Evolutionary conservation across 805 yeast species (phyloP).

Genomic region (Kluyveromyces lactis): DNA sequence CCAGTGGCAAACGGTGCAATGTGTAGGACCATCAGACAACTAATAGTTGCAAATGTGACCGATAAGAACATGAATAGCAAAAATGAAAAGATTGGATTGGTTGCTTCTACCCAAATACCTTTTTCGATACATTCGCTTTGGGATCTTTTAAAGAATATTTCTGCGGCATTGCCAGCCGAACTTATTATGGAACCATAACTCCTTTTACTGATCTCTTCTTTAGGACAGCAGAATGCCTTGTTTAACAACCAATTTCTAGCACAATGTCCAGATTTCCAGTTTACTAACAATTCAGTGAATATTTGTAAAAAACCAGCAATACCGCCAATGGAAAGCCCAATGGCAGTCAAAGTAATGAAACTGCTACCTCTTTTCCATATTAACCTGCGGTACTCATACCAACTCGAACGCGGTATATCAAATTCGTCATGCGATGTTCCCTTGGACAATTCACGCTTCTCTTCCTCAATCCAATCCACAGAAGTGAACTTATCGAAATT

Average conservation of each 20-base stretch:
- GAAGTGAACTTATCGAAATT: slow-evolving; percentile 56
- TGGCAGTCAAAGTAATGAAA: slow-evolving; percentile 67
- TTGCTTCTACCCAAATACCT: slow-evolving; percentile 59
- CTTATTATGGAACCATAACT: no score
- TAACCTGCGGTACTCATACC: slow-evolving; percentile 10
- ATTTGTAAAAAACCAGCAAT: slow-evolving; percentile 79
- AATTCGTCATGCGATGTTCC: slow-evolving; percentile 4
- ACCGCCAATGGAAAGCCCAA: slow-evolving; percentile 71
- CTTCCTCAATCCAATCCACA: slow-evolving; percentile 59
- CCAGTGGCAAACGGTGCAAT: slow-evolving; percentile 93
- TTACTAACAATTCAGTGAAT: slow-evolving; percentile 79
- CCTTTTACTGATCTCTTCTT: not conserved
- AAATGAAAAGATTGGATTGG: slow-evolving; percentile 40
- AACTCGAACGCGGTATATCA: slow-evolving; percentile 5
- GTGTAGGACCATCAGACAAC: slow-evolving; percentile 59
- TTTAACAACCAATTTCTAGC: slow-evolving; percentile 58
- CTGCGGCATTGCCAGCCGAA: not conserved
- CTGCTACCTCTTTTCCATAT: slow-evolving; percentile 26
- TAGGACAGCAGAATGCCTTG: slow-evolving; percentile 63
- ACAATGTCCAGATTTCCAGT: slow-evolving; percentile 75
- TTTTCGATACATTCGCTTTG: slow-evolving; percentile 41
- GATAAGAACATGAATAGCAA: slow-evolving; percentile 52
- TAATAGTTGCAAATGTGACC: slow-evolving; percentile 48
- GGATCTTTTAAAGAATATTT: slow-evolving; percentile 18
- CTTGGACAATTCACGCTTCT: slow-evolving; percentile 39